A percentile compares a stretch with the other conserved stretches of the same genome.
These are phyloP conservation scores for Pseudozyma pruni DNA, from an alignment of 1,284 basidiomycete genomes.

Conservation along the genomic window DNA sequence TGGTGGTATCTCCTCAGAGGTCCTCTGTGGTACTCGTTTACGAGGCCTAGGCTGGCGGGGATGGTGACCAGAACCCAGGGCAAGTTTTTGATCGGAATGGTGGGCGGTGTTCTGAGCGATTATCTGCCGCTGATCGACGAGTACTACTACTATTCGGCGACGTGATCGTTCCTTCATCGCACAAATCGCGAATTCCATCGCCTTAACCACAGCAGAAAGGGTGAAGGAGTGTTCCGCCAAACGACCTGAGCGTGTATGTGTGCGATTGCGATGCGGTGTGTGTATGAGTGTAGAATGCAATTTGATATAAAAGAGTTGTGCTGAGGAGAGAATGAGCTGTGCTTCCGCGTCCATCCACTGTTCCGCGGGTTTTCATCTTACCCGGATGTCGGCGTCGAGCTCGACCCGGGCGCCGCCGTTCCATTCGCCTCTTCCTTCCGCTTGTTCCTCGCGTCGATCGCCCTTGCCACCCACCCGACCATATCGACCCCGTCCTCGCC, in stretches of 20 bases:
- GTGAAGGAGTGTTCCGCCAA: too few relatives aligned
- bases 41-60: constrained; percentile 78
- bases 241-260: neutral
- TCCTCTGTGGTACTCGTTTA: constrained; percentile 86
- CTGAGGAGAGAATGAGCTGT: too few relatives aligned
- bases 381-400: constrained; percentile 1
- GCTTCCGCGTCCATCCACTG: neutral
- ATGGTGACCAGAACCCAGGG: constrained; percentile 74
- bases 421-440: constrained; percentile 32
- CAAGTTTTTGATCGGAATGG: constrained; percentile 78
- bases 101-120: constrained; percentile 82
- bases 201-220: too few relatives aligned
- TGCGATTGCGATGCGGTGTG: too few relatives aligned
- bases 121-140: constrained; percentile 94
- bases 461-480: constrained; percentile 62
- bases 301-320: neutral
- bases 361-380: neutral
- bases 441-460: constrained; percentile 31
- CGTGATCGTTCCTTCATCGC: constrained; percentile 19
- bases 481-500: constrained; percentile 67
- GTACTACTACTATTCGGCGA: constrained; percentile 80
- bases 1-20: constrained; percentile 88
- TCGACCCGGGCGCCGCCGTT: neutral
- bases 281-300: neutral
- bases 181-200: too few relatives aligned